phyloP scores from a whole-genome alignment of 768 basidiomycete genomes.

The Boletus edulis region DNA sequence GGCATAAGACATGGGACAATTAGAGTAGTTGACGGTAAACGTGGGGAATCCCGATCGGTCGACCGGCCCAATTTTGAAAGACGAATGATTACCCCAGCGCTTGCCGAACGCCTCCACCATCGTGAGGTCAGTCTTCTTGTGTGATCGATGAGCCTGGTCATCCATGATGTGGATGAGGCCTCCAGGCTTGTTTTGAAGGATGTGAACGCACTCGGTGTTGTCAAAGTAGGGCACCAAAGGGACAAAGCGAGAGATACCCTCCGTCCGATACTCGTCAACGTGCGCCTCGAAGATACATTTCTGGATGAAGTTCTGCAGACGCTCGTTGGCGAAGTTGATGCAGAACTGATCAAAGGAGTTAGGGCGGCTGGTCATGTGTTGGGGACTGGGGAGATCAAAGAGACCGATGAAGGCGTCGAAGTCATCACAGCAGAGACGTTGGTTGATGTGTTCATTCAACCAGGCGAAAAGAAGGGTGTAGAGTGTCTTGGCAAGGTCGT shows the following conservation, averaged over 20 bases:
- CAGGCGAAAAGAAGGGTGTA: conserved; percentile 95
- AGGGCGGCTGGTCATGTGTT: conserved; percentile 81
- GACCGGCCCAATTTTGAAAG: conserved; percentile 78
- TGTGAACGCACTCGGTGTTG: conserved; percentile 84
- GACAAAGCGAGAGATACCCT: conserved; percentile 71
- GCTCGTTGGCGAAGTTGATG: conserved; percentile 95
- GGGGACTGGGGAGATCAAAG: conserved; percentile 91
- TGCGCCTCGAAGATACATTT: conserved; percentile 66
- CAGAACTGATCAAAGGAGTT: conserved; percentile 97
- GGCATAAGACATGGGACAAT: conserved; percentile 89
- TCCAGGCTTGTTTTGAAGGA: conserved; percentile 45
- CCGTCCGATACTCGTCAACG: conserved; percentile 77
- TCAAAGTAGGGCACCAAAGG: conserved; percentile 81
- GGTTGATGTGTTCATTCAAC: conserved; percentile 96
- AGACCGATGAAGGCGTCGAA: conserved; percentile 90
- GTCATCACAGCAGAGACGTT: conserved; percentile 91
- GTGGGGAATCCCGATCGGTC: conserved; percentile 80
- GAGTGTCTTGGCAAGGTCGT: conserved; percentile 90
- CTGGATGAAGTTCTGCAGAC: conserved; percentile 81
- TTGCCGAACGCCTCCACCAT: conserved; percentile 96
- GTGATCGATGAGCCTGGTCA: conserved; percentile 83
- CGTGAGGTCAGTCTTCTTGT: conserved; percentile 88
- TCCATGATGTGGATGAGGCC: conserved; percentile 98
- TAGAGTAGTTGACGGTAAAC: conserved; percentile 91
- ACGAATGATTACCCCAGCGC: conserved; percentile 90